Evolutionary conservation across 306 rosid genomes (phyloP).

Genomic region (Luffa aegyptiaca): DNA sequence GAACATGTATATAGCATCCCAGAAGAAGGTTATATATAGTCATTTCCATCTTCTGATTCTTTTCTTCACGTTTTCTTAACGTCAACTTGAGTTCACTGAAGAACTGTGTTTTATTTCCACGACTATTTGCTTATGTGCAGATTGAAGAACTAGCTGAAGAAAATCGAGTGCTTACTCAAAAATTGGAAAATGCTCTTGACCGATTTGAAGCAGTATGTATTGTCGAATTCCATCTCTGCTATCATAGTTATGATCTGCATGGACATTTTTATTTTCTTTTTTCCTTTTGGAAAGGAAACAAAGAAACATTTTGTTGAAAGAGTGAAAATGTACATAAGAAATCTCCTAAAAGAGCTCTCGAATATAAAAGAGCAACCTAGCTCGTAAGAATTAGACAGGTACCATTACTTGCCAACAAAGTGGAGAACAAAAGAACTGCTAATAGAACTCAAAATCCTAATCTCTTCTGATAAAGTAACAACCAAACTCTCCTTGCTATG

Average conservation of each 20-base stretch:
- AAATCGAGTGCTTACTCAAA: not conserved
- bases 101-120: not conserved
- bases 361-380: not conserved
- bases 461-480: not conserved
- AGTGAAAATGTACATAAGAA: not conserved
- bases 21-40: slow-evolving; percentile 1
- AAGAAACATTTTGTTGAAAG: not conserved
- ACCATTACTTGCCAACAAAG: not conserved
- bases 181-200: slow-evolving; percentile 6
- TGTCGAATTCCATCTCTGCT: not conserved
- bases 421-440: not conserved
- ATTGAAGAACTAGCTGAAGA: slow-evolving; percentile 10
- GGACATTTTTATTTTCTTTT: not conserved
- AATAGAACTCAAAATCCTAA: not conserved
- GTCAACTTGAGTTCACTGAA: not conserved
- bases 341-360: not conserved
- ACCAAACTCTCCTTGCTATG: not conserved
- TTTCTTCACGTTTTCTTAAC: not conserved
- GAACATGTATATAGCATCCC: slow-evolving; percentile 14
- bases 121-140: slow-evolving; percentile 1
- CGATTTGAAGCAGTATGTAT: slow-evolving; percentile 13
- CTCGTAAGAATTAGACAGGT: not conserved
- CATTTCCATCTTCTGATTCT: not conserved
- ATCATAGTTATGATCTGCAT: not conserved
- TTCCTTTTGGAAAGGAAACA: not conserved